phyloP scores from a whole-genome alignment of 2,329 filamentous ascomycete species.

The Juglanconis sp. region DNA sequence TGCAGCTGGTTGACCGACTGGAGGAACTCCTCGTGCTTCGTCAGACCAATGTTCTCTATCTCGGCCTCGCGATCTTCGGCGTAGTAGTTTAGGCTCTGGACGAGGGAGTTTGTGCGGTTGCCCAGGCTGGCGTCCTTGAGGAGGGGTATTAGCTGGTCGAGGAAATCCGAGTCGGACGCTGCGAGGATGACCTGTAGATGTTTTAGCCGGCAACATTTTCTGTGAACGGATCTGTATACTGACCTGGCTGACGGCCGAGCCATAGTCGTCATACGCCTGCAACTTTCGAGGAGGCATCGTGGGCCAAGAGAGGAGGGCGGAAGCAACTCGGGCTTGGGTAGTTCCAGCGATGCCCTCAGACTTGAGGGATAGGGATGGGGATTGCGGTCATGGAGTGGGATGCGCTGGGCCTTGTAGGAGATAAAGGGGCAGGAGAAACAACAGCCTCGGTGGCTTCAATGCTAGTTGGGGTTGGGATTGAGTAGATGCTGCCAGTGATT shows the following conservation, averaged over 20 bases:
- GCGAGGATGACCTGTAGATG: constrained; percentile 80
- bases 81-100: constrained; percentile 76
- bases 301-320: background rate
- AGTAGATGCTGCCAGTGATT: background rate
- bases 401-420: too few species aligned
- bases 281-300: constrained; percentile 21
- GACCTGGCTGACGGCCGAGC: constrained; percentile 25
- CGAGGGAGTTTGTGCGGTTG: constrained; percentile 68
- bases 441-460: background rate
- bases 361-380: background rate
- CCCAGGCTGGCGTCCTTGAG: constrained; percentile 84
- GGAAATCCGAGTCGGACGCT: constrained; percentile 86
- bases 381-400: background rate
- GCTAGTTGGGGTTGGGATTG: background rate
- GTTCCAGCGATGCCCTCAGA: background rate
- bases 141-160: constrained; percentile 91
- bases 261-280: constrained; percentile 27
- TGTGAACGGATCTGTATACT: background rate
- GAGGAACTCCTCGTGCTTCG: constrained; percentile 95
- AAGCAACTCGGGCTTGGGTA: background rate
- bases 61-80: constrained; percentile 83
- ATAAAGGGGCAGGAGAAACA: background rate
- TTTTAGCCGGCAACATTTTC: constrained; percentile 10
- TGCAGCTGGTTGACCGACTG: constrained; percentile 93
- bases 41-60: constrained; percentile 91